Evolutionary conservation across 2,329 filamentous ascomycete species (phyloP).

Genomic region (Ascochyta rabiei): DNA sequence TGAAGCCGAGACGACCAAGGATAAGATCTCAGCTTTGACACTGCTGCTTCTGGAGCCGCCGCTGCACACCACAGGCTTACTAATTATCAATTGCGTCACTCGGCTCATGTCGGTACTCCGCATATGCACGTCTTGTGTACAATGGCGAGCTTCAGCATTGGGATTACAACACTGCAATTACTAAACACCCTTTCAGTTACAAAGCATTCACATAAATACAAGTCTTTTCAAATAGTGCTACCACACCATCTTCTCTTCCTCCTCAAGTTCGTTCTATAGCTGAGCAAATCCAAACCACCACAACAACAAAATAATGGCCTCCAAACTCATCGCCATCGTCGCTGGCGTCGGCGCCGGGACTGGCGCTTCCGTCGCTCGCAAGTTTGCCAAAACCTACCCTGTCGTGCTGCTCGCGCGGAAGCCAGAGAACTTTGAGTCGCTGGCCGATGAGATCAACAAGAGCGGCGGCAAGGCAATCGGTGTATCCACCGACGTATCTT

Average conservation of each 20-base stretch:
- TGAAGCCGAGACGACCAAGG: no score
- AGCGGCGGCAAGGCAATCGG: conserved; percentile 73
- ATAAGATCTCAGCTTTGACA: no score
- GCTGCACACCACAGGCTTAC: conserved; percentile 8
- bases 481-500: conserved; percentile 69
- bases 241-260: not conserved
- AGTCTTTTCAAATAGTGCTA: no score
- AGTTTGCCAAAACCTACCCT: conserved; percentile 69
- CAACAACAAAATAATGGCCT: conserved; percentile 36
- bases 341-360: conserved; percentile 76
- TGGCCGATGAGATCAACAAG: conserved; percentile 71
- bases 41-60: no score
- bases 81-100: conserved; percentile 36
- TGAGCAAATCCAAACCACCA: not conserved
- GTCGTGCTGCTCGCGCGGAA: conserved; percentile 77
- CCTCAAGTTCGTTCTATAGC: not conserved
- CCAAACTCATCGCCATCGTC: conserved; percentile 69
- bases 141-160: conserved; percentile 18
- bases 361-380: conserved; percentile 66
- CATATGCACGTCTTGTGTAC: not conserved
- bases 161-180: conserved; percentile 33
- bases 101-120: conserved; percentile 28
- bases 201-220: conserved; percentile 3
- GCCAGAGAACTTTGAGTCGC: conserved; percentile 67
- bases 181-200: conserved; percentile 25